Base-by-base conservation (phyloP, 345 rosid species). In the Populus euphratica region DNA sequence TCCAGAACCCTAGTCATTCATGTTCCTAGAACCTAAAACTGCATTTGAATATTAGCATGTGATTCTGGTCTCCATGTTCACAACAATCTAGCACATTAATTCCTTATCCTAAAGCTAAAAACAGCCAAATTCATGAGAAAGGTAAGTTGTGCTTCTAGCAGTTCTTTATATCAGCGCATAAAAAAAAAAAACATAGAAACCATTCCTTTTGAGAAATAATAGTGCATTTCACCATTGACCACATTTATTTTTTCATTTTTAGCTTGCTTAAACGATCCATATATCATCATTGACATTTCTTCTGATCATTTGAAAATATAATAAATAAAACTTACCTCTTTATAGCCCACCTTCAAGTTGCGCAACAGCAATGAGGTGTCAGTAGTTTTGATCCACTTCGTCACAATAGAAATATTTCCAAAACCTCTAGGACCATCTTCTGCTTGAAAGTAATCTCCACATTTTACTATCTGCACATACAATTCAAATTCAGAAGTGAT, bases 371-470 rank as follows among this genome's bases (percentile, higher is more conserved):
- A 68, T 68, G 96, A 89, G 78, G 91, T 83, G 70, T 86, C 84
- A 18, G 90, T 89, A 39, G 86, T 73, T 80, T 69, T 85, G 66
- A 81, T 76, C 98, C 92, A 88, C 69, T 91, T 96, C 59, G 90
- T 85, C 70, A 9, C 74, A 23, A 86, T 39, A 78, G 82, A 83
- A 70, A 90, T 87, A 82, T 92, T 92, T 44, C 97, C 99, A 85
- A 93, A 89, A 61, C 88, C 86, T 88, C 98, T 81, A 61, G 93
- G 91, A 80, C 93, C 92, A 84, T 88, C 88, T 86, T 87, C 93
- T 16, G 92, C 87, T 85, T 86, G 93, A 84, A 89, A 91, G 83
- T 96, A 96, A 65, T 93, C 93, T 61, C 97, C 98, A 59, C 99
- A 91, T 79, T 92, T 93, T 36, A 86, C 86, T 39, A 73, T 86